Base-by-base conservation (phyloP, 2,329 filamentous ascomycete genomes). In the Neofusicoccum kwambonambiense region DNA sequence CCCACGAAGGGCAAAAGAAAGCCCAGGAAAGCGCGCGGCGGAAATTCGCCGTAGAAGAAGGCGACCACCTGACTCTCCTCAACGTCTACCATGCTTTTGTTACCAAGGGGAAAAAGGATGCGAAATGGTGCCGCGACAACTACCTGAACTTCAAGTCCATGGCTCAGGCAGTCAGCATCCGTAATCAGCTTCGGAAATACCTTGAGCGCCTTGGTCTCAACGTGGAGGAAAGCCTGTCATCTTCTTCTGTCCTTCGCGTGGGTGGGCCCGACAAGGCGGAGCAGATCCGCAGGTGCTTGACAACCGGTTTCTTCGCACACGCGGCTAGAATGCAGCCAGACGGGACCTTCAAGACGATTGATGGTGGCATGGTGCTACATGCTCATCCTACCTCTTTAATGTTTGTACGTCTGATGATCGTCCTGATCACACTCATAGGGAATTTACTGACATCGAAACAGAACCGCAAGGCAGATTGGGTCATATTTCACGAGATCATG, bases 401-500 rank as follows among this genome's bases (percentile, higher is more conserved):
- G 88, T 98, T 98, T 82, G 82, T 84, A 74, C 78, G 82, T 83
- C 17, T 22, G 51, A 12, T 13, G 9, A 31, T 12, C 8, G 13
- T 19, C n/a, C 5, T 22, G 5, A 31, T 34, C 47, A 35, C 17
- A 3, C 6, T 27, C 2, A 31, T 34, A 50, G 35, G 66, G n/a
- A 0, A 4, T 5, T n/a, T 44, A 39, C 12, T 52, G 15, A 51
- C 41, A 47, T 19, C 7, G 4, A 19, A 51, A 44, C 31, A 84
- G 83, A 96, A 97, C 77, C 88, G 93, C 64, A 97, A 96, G 80
- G 92, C 92, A 11, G 93, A 97, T 68, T 98, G 94, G 93, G 93
- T 98, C 9, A 86, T 99, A 39, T 99, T 97, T 74, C 90, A 96
- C 71, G 94, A 97, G 79, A 87, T 97, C 42, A 87, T 97, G 83